Conservation (phyloP, 2,329 filamentous ascomycete species). For the Blumeria hordei region DNA sequence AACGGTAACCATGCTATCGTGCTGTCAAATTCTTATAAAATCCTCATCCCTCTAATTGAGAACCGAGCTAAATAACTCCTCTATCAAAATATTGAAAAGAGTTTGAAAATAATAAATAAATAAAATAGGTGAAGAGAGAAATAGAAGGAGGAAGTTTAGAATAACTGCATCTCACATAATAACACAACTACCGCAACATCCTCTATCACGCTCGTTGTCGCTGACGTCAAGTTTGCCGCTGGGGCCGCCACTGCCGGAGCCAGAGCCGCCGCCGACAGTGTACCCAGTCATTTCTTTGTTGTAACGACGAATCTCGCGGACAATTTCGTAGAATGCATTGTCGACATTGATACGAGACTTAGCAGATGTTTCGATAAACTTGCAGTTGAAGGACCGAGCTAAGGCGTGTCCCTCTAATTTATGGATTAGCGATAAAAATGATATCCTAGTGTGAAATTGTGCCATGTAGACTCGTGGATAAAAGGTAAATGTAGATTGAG, state of each 20-base stretch:
- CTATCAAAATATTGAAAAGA: no score
- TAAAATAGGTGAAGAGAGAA: not conserved
- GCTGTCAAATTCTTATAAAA: no score
- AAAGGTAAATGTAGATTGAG: not conserved
- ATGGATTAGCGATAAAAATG: not conserved
- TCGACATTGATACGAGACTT: constrained; percentile 97
- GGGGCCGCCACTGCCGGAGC: constrained; percentile 33
- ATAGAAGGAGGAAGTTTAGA: not conserved
- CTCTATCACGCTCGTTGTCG: constrained; percentile 31
- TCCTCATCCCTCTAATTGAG: no score
- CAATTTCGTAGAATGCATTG: constrained; percentile 94
- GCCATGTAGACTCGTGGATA: no score
- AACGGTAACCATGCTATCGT: no score
- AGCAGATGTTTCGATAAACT: constrained; percentile 96
- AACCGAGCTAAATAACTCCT: no score
- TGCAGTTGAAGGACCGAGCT: constrained; percentile 75
- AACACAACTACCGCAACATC: constrained; percentile 70
- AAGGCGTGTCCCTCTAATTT: constrained; percentile 63
- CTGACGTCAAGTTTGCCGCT: constrained; percentile 6
- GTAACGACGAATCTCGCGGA: constrained; percentile 90
- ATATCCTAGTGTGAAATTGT: not conserved
- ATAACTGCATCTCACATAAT: constrained; percentile 41
- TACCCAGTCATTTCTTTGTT: constrained; percentile 96
- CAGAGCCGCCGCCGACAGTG: constrained; percentile 39
- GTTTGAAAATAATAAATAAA: no score